Conservation (phyloP, 2,329 filamentous ascomycete species). For the Alternaria brassicicola region DNA sequence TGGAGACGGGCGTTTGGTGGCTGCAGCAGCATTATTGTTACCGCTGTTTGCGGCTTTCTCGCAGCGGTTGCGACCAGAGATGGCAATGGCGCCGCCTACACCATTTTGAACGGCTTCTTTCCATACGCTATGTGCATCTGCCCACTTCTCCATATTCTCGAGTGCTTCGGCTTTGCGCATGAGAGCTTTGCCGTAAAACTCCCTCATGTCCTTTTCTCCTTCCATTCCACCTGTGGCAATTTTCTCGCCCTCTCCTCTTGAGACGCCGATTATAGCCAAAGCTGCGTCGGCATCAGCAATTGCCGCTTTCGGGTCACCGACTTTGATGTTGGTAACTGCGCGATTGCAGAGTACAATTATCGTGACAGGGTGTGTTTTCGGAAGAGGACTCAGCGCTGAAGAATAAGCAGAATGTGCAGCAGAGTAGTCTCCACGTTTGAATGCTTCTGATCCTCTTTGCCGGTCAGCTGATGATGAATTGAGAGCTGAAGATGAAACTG, state of each 20-base stretch:
- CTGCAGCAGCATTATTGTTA: conserved; percentile 22
- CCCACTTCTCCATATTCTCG: conserved; percentile 94
- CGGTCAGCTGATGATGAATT: conserved; percentile 79
- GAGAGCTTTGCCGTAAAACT: conserved; percentile 90
- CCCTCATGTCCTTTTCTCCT: conserved; percentile 80
- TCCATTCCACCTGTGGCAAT: conserved; percentile 70
- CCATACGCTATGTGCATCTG: conserved; percentile 82
- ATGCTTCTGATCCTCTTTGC: conserved; percentile 81
- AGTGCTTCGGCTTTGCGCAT: conserved; percentile 94
- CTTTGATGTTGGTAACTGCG: conserved; percentile 87
- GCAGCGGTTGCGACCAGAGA: conserved; percentile 85
- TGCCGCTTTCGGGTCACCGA: conserved; percentile 86
- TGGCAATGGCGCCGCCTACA: conserved; percentile 82
- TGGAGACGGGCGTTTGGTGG: conserved; percentile 34
- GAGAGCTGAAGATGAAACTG: conserved; percentile 71
- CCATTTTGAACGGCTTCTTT: conserved; percentile 80
- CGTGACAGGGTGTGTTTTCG: conserved; percentile 77
- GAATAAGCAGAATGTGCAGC: conserved; percentile 84
- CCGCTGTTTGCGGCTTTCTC: conserved; percentile 73
- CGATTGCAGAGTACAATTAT: conserved; percentile 93
- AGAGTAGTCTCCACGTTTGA: conserved; percentile 92
- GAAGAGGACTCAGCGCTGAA: conserved; percentile 74
- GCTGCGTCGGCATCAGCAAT: conserved; percentile 84
- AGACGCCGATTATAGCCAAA: conserved; percentile 77
- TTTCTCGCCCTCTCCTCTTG: conserved; percentile 78